A percentile compares a stretch with the other conserved stretches of the same genome.
These are phyloP conservation scores for Chlamydomonas eustigma DNA, from an alignment of 139 green algal genomes.

Conservation along the genomic window DNA sequence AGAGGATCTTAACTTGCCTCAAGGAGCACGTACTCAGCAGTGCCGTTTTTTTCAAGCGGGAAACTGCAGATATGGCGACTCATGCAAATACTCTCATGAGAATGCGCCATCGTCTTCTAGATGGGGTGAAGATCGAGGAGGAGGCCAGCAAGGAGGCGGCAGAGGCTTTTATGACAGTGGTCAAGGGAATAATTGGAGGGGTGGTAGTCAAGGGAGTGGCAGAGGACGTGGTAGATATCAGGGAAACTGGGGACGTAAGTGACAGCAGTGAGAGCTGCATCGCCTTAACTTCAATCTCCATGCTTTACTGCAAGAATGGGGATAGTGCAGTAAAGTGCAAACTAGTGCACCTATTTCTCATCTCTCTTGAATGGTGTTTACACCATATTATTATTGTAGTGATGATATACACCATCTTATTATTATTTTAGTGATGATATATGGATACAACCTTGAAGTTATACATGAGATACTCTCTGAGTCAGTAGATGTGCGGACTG, in stretches of 20 bases:
- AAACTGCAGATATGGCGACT: neutral
- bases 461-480: too few species aligned
- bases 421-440: too few species aligned
- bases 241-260: conserved; percentile 18
- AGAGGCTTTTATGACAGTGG: conserved; percentile 9
- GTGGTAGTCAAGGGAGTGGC: conserved; percentile 5
- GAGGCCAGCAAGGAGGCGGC: conserved; percentile 10
- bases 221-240: conserved; percentile 14
- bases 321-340: too few species aligned
- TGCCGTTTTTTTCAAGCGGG: neutral
- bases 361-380: too few species aligned
- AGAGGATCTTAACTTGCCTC: neutral
- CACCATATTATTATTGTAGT: too few species aligned
- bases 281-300: too few species aligned
- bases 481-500: too few species aligned
- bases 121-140: neutral
- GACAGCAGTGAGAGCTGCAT: neutral
- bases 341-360: too few species aligned
- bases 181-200: neutral
- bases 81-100: neutral
- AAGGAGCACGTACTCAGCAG: neutral
- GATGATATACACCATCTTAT: too few species aligned
- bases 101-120: neutral
- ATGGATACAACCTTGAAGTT: too few species aligned
- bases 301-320: too few species aligned